Evolutionary conservation across 257 asterid species (phyloP).

Genomic region (Primulina huaijiensis): DNA sequence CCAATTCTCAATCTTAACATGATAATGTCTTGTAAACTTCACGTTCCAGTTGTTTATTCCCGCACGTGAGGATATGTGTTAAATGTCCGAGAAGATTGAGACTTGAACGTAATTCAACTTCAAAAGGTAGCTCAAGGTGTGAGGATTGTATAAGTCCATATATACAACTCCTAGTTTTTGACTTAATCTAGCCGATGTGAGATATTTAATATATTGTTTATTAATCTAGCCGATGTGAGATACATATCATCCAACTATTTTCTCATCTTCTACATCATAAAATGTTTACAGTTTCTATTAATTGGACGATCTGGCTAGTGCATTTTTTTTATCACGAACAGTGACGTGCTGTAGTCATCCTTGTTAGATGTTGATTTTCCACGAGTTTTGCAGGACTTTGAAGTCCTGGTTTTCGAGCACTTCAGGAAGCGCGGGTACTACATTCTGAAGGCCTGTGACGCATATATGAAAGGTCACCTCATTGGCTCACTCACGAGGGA

Average conservation of each 20-base stretch:
- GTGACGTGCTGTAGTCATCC: neutral
- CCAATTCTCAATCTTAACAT: too few species aligned
- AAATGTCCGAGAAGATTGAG: too few species aligned
- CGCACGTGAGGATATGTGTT: too few species aligned
- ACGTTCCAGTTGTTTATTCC: too few species aligned
- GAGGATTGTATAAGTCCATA: too few species aligned
- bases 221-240: too few species aligned
- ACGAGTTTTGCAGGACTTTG: constrained; percentile 64
- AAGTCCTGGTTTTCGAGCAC: constrained; percentile 71
- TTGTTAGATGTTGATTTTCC: neutral
- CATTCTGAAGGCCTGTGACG: constrained; percentile 91
- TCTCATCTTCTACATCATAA: neutral
- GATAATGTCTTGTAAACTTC: too few species aligned
- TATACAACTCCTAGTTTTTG: too few species aligned
- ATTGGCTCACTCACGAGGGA: constrained; percentile 80
- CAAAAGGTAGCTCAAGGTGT: too few species aligned
- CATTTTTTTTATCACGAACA: neutral
- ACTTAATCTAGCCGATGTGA: too few species aligned
- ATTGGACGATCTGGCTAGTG: neutral
- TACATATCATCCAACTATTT: neutral
- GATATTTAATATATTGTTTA: too few species aligned
- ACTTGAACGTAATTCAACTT: too few species aligned
- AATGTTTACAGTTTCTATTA: neutral
- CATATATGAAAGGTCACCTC: constrained; percentile 86
- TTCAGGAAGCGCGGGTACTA: constrained; percentile 75